Base-by-base conservation (phyloP, 768 basidiomycete species). In the Paxillus rubicundulus region DNA sequence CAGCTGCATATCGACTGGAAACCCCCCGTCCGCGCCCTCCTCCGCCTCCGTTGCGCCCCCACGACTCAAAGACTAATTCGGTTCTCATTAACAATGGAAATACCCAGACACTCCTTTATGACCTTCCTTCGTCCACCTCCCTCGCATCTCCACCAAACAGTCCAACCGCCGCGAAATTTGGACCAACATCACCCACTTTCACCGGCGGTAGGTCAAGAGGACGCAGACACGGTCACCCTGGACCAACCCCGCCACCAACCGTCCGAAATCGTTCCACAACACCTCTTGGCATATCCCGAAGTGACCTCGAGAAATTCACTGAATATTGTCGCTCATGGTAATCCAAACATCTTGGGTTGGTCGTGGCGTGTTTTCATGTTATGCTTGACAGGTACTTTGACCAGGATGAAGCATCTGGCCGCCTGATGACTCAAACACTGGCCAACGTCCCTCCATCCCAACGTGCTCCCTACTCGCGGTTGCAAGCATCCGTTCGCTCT, bases 401-500 rank as follows among this genome's bases (percentile, higher is more conserved):
- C 56, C 91, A 92, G 68, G 86, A 92, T 63, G 85, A 89, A 61
- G 77, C 82, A 58, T 79, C 91, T 17, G 87, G 89, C 24, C 82
- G 82, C 44, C 73, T 79, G 55, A 92, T 96, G 85, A 87, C 89
- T 13, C 85, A 90, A 58, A 91, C 85, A 4, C 75, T 96, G 42
- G 79, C 89, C 41, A 85, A 84, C 32, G 78, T 93, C 4, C 87
- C 87, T 7, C 82, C 91, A 2, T 85, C 89, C 1, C 92, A 95
- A 59, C 86, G 89, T 52, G 90, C 92, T 9, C 86, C 89, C 1
- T 96, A 87, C 67, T 87, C 90, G 18, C 84, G 89, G 52, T 70
- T 95, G 17, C 93, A 96, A 67, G 87, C 92, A 1, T 88, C 88
- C 17, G 86, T 94, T 24, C 85, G 93, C 39, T 84, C 91, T 37